These are phyloP conservation scores for Penicillium sp. DNA, from an alignment of 2,329 filamentous ascomycete species.

Conservation along the genomic window DNA sequence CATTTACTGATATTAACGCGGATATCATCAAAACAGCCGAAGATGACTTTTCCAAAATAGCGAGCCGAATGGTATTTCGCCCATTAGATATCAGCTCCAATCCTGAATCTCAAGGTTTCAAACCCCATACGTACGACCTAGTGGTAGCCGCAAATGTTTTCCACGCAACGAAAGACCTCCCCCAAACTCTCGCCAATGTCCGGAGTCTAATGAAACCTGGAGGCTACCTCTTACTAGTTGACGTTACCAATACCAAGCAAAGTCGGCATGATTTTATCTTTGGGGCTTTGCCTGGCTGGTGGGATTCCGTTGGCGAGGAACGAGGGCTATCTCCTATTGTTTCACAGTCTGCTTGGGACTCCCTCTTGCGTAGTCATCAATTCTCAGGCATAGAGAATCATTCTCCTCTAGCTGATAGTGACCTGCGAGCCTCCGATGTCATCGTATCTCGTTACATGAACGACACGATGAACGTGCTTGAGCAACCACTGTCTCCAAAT, in stretches of 20 bases:
- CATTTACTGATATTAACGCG: conserved; percentile 20
- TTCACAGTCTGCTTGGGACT: too few relatives aligned
- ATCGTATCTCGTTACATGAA: too few relatives aligned
- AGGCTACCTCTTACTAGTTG: conserved; percentile 44
- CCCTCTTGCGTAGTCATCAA: too few relatives aligned
- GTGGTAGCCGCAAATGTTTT: conserved; percentile 32
- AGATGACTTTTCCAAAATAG: conserved; percentile 3
- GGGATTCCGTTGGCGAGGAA: conserved; percentile 23
- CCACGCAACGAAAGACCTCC: conserved; percentile 25
- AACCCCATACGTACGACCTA: conserved; percentile 25
- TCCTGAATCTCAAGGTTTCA: conserved; percentile 26
- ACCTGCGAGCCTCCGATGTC: too few relatives aligned
- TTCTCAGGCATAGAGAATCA: too few relatives aligned
- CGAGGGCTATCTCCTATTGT: conserved; percentile 7
- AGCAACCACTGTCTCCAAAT: too few relatives aligned
- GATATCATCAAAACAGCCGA: conserved; percentile 17
- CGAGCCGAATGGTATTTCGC: conserved; percentile 20
- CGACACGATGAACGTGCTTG: too few relatives aligned
- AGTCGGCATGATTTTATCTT: conserved; percentile 22
- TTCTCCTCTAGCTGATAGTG: too few relatives aligned
- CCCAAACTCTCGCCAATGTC: conserved; percentile 21
- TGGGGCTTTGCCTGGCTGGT: conserved; percentile 38
- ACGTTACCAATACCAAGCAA: conserved; percentile 27
- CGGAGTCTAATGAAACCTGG: conserved; percentile 33
- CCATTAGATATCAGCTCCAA: conserved; percentile 27